Base-by-base conservation (phyloP, 75 land plant genomes). In the Azolla pinnata region DNA sequence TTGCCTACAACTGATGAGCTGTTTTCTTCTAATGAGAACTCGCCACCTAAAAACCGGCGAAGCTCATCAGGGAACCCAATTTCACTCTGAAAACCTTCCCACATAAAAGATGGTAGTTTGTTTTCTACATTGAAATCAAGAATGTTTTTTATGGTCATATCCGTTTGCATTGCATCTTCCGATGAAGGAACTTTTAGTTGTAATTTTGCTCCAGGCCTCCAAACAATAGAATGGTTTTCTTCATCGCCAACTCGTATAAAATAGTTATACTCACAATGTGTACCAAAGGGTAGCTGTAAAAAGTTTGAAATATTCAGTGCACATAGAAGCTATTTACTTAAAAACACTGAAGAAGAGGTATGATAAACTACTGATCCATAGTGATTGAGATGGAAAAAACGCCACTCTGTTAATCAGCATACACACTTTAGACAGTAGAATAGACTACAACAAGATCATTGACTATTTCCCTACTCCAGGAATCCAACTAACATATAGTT, bases 121-220 rank as follows among this genome's bases (percentile, higher is more conserved):
- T 26, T 35, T 33, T 20, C n/a, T 30, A 52, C 38, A 16, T 27
- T 54, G 45, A 53, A 65, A 54, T 65, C 57, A 76, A 81, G 81
- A n/a, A 46, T 58, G 69, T 84, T 78, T 26, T 72, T 65, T 18
- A 76, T 77, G 16, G 54, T 7, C 56, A 73, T 31, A 34, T 62
- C 57, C 34, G 54, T 58, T 31, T 72, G 38, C 33, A 40, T 16
- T 17, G 17, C 16, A 12, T 57, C 24, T 7, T 61, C 23, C 33
- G 17, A 4, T 59, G 21, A 29, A 58, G 76, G 75, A 12, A 75
- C 63, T 10, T 67, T 68, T 1, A 83, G 21, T 28, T 77, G 76
- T 73, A 63, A 74, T 24, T 64, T 67, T 54, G 80, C 78, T 16
- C 83, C 79, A 27, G 77, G 68, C 57, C 71, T 67, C 86, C 86